Evolutionary conservation across 208 protist genomes (phyloP).

Genomic region (Acanthamoeba lenticulata): DNA sequence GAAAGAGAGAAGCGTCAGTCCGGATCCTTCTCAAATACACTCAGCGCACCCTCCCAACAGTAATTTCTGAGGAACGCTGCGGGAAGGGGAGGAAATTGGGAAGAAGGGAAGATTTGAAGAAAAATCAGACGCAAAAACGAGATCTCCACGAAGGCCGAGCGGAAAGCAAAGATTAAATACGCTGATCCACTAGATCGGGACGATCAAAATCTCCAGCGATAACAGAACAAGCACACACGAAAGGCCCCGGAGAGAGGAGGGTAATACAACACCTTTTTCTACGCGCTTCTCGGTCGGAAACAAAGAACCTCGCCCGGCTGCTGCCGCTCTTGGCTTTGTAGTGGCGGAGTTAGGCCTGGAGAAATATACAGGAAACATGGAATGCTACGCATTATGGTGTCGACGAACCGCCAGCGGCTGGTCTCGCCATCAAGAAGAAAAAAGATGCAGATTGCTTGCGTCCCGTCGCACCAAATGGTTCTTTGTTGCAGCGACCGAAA

Average conservation of each 20-base stretch:
- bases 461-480: no score
- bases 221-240: neutral
- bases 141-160: neutral
- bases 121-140: constrained; percentile 11
- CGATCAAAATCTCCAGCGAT: neutral
- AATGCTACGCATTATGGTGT: neutral
- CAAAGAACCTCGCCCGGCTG: neutral
- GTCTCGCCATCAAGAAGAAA: neutral
- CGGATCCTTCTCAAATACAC: neutral
- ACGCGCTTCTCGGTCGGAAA: neutral
- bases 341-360: neutral
- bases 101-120: constrained; percentile 42
- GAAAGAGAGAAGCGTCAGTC: constrained; percentile 3
- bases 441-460: neutral
- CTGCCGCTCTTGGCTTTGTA: neutral
- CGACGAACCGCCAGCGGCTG: no score
- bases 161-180: neutral
- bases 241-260: neutral
- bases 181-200: neutral
- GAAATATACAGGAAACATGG: neutral
- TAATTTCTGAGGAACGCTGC: neutral
- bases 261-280: neutral
- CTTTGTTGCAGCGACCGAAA: no score
- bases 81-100: neutral
- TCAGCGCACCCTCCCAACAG: neutral